Evolutionary conservation across 805 yeast genomes (phyloP).

Genomic region (Metschnikowia borealis): DNA sequence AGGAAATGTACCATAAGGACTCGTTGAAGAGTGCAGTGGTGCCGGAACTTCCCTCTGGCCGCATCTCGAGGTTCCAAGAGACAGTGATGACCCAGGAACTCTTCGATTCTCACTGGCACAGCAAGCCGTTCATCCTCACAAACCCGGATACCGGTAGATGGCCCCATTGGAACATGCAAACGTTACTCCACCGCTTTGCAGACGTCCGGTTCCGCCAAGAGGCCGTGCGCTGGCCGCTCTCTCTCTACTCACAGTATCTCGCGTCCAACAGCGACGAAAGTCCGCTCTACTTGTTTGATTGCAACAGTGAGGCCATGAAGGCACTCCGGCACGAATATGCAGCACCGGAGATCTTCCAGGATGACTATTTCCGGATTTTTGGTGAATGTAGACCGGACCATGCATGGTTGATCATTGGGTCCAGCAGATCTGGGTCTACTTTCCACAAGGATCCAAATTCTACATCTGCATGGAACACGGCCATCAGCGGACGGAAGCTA

Average conservation of each 20-base stretch:
- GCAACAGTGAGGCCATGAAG: conserved; percentile 65
- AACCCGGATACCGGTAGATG: conserved; percentile 38
- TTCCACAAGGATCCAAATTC: conserved; percentile 92
- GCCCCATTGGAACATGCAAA: conserved; percentile 62
- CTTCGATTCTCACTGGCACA: conserved; percentile 46
- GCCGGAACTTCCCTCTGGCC: conserved; percentile 28
- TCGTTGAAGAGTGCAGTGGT: conserved; percentile 10
- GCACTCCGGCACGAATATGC: conserved; percentile 50
- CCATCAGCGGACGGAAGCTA: conserved; percentile 67
- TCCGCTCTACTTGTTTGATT: conserved; percentile 83
- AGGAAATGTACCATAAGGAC: conserved; percentile 28
- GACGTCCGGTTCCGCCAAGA: conserved; percentile 74
- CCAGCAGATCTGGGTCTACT: conserved; percentile 77
- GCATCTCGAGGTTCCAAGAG: conserved; percentile 54
- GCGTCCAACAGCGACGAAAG: conserved; percentile 67
- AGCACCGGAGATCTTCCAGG: conserved; percentile 50
- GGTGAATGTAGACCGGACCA: conserved; percentile 75
- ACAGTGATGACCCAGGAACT: conserved; percentile 34
- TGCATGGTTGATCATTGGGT: conserved; percentile 89
- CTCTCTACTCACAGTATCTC: conserved; percentile 59
- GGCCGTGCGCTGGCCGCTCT: conserved; percentile 73
- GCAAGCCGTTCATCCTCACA: conserved; percentile 62
- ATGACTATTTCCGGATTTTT: conserved; percentile 62
- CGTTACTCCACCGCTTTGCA: conserved; percentile 52
- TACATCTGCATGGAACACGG: conserved; percentile 89